phyloP scores from a whole-genome alignment of 108 stramenopile genomes.

The Cyclotella atomus region DNA sequence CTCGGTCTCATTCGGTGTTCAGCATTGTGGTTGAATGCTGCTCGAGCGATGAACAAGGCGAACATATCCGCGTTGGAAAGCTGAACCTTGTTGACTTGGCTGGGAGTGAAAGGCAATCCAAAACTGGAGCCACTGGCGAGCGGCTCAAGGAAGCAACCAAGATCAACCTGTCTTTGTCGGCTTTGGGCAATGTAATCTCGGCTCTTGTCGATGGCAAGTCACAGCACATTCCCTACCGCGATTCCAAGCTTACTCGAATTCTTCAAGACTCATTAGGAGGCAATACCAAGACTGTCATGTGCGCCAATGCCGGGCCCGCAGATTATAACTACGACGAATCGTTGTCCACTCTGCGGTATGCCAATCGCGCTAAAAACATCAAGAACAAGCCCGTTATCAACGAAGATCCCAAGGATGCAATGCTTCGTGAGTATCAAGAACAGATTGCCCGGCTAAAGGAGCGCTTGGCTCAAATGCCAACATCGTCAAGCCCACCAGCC shows the following conservation, averaged over 20 bases:
- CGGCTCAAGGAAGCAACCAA: conserved; percentile 92
- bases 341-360: conserved; percentile 96
- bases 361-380: conserved; percentile 99
- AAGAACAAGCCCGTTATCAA: conserved; percentile 99
- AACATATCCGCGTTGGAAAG: conserved; percentile 90
- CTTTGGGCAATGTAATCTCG: conserved; percentile 97
- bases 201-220: conserved; percentile 95
- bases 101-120: conserved; percentile 93
- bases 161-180: conserved; percentile 96
- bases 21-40: conserved; percentile 70
- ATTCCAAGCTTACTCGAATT: conserved; percentile 98
- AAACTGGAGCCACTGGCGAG: conserved; percentile 96
- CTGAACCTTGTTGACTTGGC: conserved; percentile 98
- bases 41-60: conserved; percentile 52
- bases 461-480: conserved; percentile 33
- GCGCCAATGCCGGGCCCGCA: conserved; percentile 96
- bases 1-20: conserved; percentile 91
- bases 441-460: conserved; percentile 58
- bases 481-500: not conserved
- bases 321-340: conserved; percentile 99
- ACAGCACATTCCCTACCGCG: conserved; percentile 97
- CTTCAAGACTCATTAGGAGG: conserved; percentile 97
- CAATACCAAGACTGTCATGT: conserved; percentile 93
- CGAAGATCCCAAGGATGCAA: conserved; percentile 96
- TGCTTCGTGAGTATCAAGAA: conserved; percentile 91